phyloP scores from a whole-genome alignment of 2,329 filamentous ascomycete species.

The Aureobasidium melanogenum region DNA sequence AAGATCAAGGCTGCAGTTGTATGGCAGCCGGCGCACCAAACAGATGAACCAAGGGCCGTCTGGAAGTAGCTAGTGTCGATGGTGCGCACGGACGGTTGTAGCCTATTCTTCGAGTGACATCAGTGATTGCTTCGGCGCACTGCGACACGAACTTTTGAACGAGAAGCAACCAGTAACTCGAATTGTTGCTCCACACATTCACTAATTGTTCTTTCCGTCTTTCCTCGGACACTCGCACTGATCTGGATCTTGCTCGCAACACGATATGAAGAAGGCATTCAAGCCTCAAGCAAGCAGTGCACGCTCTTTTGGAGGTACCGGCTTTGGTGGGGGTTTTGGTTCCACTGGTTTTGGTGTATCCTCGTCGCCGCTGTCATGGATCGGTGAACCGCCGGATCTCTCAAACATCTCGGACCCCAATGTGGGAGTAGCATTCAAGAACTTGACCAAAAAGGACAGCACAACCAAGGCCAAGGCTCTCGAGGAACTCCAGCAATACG shows the following conservation, averaged over 20 bases:
- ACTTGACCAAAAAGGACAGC: slow-evolving; percentile 82
- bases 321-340: slow-evolving; percentile 23
- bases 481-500: slow-evolving; percentile 67
- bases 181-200: background rate
- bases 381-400: slow-evolving; percentile 77
- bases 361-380: slow-evolving; percentile 68
- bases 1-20: background rate
- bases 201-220: background rate
- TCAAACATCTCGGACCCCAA: slow-evolving; percentile 68
- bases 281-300: slow-evolving; percentile 57
- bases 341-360: slow-evolving; percentile 38
- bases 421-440: slow-evolving; percentile 84
- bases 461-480: slow-evolving; percentile 86
- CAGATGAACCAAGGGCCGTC: slow-evolving; percentile 1
- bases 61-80: background rate
- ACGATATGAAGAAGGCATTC: slow-evolving; percentile 42
- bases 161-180: background rate
- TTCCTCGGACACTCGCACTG: background rate
- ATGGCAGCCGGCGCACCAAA: background rate
- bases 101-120: background rate
- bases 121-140: background rate
- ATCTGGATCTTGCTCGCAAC: background rate
- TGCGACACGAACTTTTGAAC: background rate
- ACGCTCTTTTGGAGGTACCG: slow-evolving; percentile 41
- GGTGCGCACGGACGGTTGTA: background rate